phyloP scores from a whole-genome alignment of 208 protist species.

The Leishmania braziliensis region DNA sequence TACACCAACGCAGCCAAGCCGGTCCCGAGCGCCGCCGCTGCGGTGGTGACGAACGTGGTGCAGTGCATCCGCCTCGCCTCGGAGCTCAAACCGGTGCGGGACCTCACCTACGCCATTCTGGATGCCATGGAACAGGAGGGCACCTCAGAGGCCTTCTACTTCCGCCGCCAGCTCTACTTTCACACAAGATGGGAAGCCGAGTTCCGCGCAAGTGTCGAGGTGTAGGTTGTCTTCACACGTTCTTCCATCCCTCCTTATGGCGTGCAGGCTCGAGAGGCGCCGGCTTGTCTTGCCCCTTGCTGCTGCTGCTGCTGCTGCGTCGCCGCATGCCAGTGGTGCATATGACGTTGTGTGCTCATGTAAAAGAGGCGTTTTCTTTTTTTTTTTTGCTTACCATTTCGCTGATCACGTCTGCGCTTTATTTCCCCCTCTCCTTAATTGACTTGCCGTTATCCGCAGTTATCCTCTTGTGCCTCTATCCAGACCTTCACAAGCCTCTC shows the following conservation, averaged over 20 bases:
- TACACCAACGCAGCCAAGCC: constrained; percentile 30
- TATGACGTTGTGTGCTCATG: not conserved
- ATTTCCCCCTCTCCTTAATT: not conserved
- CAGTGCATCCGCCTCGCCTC: constrained; percentile 74
- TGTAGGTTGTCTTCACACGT: constrained; percentile 2
- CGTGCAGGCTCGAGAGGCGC: not conserved
- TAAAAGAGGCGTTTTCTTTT: not conserved
- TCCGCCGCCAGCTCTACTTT: constrained; percentile 83
- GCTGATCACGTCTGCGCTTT: not conserved
- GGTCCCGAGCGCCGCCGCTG: constrained; percentile 41
- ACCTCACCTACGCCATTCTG: constrained; percentile 62
- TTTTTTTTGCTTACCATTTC: not conserved
- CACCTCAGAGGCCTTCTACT: constrained; percentile 59
- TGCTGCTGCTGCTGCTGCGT: not conserved
- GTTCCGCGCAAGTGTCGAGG: constrained; percentile 64
- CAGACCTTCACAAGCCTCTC: not conserved
- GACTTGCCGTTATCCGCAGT: not conserved
- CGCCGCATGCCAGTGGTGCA: not conserved
- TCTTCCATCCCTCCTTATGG: not conserved
- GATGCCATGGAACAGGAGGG: constrained; percentile 30
- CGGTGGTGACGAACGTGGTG: constrained; percentile 79
- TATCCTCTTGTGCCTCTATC: not conserved
- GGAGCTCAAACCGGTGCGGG: constrained; percentile 73
- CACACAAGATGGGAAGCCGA: constrained; percentile 76
- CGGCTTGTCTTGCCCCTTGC: not conserved